Evolutionary conservation across 306 rosid genomes (phyloP).

Genomic region (Boehmeria nivea): DNA sequence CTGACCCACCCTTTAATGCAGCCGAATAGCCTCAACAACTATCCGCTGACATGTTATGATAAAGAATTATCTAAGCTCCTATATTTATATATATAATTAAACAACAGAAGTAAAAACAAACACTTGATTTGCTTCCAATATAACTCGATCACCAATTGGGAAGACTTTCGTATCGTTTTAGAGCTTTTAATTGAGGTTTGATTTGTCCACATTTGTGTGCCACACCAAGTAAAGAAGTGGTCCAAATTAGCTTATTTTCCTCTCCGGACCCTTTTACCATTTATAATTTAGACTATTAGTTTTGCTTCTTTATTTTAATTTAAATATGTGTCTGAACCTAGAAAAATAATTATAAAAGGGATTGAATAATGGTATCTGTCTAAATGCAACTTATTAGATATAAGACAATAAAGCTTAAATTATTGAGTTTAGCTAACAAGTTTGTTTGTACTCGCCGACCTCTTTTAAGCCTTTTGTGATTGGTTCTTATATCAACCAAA

Average conservation of each 20-base stretch:
- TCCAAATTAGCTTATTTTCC: neutral
- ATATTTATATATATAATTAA: neutral
- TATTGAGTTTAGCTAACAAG: neutral
- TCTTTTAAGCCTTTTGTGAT: no score
- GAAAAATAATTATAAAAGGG: neutral
- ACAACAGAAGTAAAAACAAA: conserved; percentile 7
- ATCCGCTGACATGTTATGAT: conserved; percentile 5
- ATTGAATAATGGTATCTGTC: neutral
- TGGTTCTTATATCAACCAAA: neutral
- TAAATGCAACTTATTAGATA: conserved; percentile 1
- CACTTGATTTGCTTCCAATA: neutral
- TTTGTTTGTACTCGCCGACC: conserved; percentile 3
- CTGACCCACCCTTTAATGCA: neutral
- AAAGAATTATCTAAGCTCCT: neutral
- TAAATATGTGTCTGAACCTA: neutral
- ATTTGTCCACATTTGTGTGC: neutral
- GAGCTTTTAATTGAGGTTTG: neutral
- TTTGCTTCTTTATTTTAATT: neutral
- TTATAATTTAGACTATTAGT: neutral
- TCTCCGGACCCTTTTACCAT: neutral
- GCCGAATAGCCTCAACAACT: conserved; percentile 14
- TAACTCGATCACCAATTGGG: neutral
- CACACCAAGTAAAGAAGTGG: neutral
- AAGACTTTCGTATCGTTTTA: neutral
- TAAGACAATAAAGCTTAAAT: neutral